phyloP scores from a whole-genome alignment of 1,284 basidiomycete genomes.

The Ustilago esculenta region DNA sequence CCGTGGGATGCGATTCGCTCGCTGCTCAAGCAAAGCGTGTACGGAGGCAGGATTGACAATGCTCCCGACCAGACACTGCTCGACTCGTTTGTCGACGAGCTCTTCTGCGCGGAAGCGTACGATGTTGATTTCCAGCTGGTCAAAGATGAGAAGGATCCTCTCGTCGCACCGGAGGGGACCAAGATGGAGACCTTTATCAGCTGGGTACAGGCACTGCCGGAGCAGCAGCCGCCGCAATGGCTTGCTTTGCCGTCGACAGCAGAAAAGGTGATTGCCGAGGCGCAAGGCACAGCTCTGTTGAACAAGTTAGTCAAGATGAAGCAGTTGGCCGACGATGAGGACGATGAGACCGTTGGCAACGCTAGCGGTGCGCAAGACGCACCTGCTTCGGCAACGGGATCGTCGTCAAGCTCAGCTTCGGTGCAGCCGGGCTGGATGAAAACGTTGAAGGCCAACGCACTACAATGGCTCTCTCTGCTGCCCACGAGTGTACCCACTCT shows the following conservation, averaged over 20 bases:
- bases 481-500: conserved; percentile 32
- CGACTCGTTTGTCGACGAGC: conserved; percentile 62
- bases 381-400: not conserved
- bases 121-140: conserved; percentile 60
- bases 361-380: not conserved
- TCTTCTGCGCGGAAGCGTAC: conserved; percentile 63
- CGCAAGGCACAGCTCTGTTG: conserved; percentile 52
- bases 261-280: conserved; percentile 62
- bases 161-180: conserved; percentile 62
- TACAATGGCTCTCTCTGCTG: conserved; percentile 48
- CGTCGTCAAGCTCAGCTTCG: conserved; percentile 24
- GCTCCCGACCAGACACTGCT: conserved; percentile 61
- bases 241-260: conserved; percentile 63
- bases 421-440: conserved; percentile 63
- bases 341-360: conserved; percentile 33
- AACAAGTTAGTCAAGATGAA: conserved; percentile 62
- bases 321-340: conserved; percentile 60
- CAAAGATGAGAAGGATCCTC: conserved; percentile 45
- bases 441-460: conserved; percentile 49
- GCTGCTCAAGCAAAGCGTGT: conserved; percentile 62
- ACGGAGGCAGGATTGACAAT: conserved; percentile 65
- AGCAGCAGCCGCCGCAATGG: conserved; percentile 66
- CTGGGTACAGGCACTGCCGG: conserved; percentile 62
- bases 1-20: conserved; percentile 64
- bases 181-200: conserved; percentile 61